Percentiles rank a stretch among this genome's conserved stretches.
These are phyloP conservation scores for Bombardia bombarda DNA, from an alignment of 495 filamentous ascomycete species.

Conservation along the genomic window DNA sequence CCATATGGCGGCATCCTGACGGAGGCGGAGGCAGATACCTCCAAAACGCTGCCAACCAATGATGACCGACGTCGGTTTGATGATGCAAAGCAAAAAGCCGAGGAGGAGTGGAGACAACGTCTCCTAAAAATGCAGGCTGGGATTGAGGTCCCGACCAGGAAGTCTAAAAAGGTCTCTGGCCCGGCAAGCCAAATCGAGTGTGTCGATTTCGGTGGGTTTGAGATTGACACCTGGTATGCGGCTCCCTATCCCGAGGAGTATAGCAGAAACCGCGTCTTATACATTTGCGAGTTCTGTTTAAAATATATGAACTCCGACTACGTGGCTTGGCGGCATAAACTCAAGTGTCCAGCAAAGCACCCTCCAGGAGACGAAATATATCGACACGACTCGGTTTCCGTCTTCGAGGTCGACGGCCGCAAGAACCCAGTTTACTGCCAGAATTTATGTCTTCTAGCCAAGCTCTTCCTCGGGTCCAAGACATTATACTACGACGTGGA, in stretches of 20 bases:
- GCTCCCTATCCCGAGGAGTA: conserved; percentile 98
- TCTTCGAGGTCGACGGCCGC: conserved; percentile 94
- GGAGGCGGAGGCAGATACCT: conserved; percentile 85
- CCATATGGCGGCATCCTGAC: conserved; percentile 91
- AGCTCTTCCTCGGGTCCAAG: conserved; percentile 93
- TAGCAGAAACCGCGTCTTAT: conserved; percentile 86
- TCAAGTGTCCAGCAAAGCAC: conserved; percentile 94
- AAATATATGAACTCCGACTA: conserved; percentile 99
- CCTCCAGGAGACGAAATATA: conserved; percentile 98
- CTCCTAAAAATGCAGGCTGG: conserved; percentile 40
- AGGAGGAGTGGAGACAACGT: conserved; percentile 75
- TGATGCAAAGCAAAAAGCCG: conserved; percentile 75
- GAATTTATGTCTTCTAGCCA: conserved; percentile 91
- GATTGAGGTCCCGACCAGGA: conserved; percentile 35
- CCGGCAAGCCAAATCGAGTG: conserved; percentile 95
- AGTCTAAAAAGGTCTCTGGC: conserved; percentile 62
- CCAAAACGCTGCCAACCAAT: conserved; percentile 72
- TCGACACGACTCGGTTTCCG: conserved; percentile 83
- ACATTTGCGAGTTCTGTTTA: conserved; percentile 97
- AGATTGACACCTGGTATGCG: conserved; percentile 99
- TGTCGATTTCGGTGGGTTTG: conserved; percentile 93
- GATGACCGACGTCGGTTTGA: conserved; percentile 80
- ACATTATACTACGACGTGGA: conserved; percentile 98
- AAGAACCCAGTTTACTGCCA: conserved; percentile 98
- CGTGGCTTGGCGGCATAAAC: conserved; percentile 94